Conservation (phyloP, 2,329 filamentous ascomycete species). For the Drechslera avenae region DNA sequence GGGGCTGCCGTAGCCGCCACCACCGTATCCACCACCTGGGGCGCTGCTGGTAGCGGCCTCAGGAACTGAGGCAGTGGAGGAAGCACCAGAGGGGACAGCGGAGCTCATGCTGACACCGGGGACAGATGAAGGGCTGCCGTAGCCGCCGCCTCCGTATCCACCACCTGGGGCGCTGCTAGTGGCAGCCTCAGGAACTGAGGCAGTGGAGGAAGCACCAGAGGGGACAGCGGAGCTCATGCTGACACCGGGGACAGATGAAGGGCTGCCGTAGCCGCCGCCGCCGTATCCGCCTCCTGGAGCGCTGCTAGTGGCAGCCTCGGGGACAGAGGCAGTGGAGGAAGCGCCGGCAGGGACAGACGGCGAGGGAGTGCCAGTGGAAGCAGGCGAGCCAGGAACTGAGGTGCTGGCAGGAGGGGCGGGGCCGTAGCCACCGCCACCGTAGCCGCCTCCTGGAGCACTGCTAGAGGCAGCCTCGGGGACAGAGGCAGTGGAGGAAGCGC, state of each 20-base stretch:
- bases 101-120: slow-evolving; percentile 23
- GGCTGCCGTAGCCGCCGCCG: too few species aligned
- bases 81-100: slow-evolving; percentile 27
- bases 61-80: slow-evolving; percentile 2
- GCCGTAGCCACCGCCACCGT: not conserved
- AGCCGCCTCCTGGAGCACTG: slow-evolving; percentile 10
- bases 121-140: slow-evolving; percentile 12
- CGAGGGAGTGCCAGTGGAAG: not conserved
- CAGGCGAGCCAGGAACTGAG: too few species aligned
- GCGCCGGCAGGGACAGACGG: not conserved
- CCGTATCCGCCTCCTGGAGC: too few species aligned
- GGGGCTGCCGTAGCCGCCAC: slow-evolving; percentile 2
- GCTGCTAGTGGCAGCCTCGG: slow-evolving; percentile 19
- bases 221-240: slow-evolving; percentile 8
- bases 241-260: too few species aligned
- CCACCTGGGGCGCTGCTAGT: too few species aligned
- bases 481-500: slow-evolving; percentile 2
- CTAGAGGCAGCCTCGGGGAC: not conserved
- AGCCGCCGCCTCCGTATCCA: not conserved
- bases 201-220: slow-evolving; percentile 5
- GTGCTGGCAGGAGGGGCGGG: not conserved
- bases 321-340: slow-evolving; percentile 7
- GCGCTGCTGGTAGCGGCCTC: slow-evolving; percentile 5
- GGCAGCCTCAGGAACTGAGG: not conserved
- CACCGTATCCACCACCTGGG: slow-evolving; percentile 9